These are phyloP conservation scores for Heritiera fomes DNA, from an alignment of 345 rosid species.

Conservation along the genomic window DNA sequence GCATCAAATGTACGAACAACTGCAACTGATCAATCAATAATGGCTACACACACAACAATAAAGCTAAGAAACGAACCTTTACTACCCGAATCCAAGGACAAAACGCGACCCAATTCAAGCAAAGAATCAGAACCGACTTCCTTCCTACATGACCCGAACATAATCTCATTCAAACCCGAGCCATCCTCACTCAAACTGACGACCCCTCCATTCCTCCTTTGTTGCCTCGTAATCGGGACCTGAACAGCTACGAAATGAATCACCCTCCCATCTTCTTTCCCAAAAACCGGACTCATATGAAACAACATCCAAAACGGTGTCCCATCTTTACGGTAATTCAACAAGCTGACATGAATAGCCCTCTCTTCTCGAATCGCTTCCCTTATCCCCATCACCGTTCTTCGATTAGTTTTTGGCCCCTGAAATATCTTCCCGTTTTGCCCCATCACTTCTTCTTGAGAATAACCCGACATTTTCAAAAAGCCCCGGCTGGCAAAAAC, in stretches of 20 bases:
- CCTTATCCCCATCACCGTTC: conserved; percentile 76
- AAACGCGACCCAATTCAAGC: conserved; percentile 42
- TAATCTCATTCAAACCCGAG: conserved; percentile 36
- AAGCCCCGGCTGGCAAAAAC: conserved; percentile 84
- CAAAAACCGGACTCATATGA: conserved; percentile 69
- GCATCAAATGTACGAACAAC: not conserved
- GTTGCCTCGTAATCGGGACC: conserved; percentile 53
- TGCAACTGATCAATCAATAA: not conserved
- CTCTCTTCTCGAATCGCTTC: conserved; percentile 86
- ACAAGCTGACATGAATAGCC: conserved; percentile 46
- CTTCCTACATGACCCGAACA: conserved; percentile 77
- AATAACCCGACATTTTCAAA: conserved; percentile 71
- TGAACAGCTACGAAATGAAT: conserved; percentile 83
- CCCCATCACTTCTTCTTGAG: conserved; percentile 69
- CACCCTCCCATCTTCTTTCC: conserved; percentile 57
- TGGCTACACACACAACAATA: not conserved
- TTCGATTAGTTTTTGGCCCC: conserved; percentile 70
- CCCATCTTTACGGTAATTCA: conserved; percentile 88
- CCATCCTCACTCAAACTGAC: conserved; percentile 41
- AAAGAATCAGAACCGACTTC: conserved; percentile 64
- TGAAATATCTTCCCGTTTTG: conserved; percentile 77
- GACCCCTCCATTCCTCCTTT: conserved; percentile 37
- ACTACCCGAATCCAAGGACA: conserved; percentile 43
- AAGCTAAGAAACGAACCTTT: conserved; percentile 40
- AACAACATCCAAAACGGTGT: conserved; percentile 93